A percentile compares a stretch with the other conserved stretches of the same genome.
These are phyloP conservation scores for Barbarea vulgaris DNA, from an alignment of 345 rosid species.

Conservation along the genomic window DNA sequence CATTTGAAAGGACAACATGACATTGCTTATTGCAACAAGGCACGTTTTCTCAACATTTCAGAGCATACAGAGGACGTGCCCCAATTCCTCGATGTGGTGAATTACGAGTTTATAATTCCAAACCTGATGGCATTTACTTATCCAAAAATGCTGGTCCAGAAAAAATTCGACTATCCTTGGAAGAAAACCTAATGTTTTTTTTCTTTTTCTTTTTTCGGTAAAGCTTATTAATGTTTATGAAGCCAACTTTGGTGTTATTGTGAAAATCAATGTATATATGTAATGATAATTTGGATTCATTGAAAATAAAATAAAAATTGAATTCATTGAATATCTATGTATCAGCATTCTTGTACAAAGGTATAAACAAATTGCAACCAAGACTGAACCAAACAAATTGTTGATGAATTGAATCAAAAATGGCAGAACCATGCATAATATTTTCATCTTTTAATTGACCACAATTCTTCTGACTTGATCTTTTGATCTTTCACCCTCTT, in stretches of 20 bases:
- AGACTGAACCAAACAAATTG: neutral
- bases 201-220: neutral
- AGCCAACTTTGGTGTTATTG: neutral
- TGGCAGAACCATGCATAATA: neutral
- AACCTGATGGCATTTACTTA: slow-evolving; percentile 1
- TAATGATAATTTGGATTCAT: too few relatives aligned
- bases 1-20: neutral
- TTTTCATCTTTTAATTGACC: neutral
- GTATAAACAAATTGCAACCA: neutral
- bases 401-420: neutral
- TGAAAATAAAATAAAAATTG: too few relatives aligned
- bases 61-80: neutral
- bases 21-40: neutral
- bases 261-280: too few relatives aligned
- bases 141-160: neutral
- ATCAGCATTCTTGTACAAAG: neutral
- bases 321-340: neutral
- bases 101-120: neutral
- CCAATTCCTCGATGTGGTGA: slow-evolving; percentile 1
- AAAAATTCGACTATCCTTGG: slow-evolving; percentile 2
- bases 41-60: neutral
- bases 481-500: too few relatives aligned
- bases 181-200: neutral
- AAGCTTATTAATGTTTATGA: neutral
- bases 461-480: too few relatives aligned